Evolutionary conservation across 2,329 filamentous ascomycete genomes (phyloP), one percentile per base, ranked within the genome.

Genomic region (Sporothrix inflata): DNA sequence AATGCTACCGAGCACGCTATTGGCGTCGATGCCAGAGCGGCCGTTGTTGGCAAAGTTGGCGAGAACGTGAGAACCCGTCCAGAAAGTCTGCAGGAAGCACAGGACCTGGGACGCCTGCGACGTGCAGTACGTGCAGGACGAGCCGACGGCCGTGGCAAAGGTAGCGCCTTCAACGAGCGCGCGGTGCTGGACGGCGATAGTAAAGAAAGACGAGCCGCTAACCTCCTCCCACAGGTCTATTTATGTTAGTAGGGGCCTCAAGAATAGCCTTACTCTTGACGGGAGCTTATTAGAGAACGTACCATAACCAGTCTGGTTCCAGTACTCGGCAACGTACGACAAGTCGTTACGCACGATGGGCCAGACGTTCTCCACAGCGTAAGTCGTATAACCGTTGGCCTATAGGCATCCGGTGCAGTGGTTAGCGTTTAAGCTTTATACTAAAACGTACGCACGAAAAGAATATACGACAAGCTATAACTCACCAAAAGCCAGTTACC

Each of bases 191-290:
- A 87, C 86, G 3, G 89, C 88, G 45, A 90, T 82, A 1, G 93
- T 96, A 81, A 95, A 97, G 84, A 94, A 96, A 0, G 92, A 94
- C 27, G 88, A 90, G 53, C 92, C 91, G 30, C 85, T 83, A 14
- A 94, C 88, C 79, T 96, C 93, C 79, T 96, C 93, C 93, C 93
- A 96, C 3, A 97, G 85, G 79, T 97, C 93, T 34, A 34, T 34
- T 34, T 34, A 34, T 34, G 30, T 34, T 34, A 34, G 30, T 6
- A 34, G 30, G 6, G 30, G 30, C 30, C 30, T 6, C 30, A 34
- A 34, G 3, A n/a, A n/a, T n/a, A 34, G 6, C 30, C 30, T 34
- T 34, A 6, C 30, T 34, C 30, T 34, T 3, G 6, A 34, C 30
- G 30, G 30, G 30, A 34, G 30, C 30, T 34, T 34, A 3, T 3